These are phyloP conservation scores for Solanum hybrid DNA, from an alignment of 305 asterid genomes.

Conservation along the genomic window DNA sequence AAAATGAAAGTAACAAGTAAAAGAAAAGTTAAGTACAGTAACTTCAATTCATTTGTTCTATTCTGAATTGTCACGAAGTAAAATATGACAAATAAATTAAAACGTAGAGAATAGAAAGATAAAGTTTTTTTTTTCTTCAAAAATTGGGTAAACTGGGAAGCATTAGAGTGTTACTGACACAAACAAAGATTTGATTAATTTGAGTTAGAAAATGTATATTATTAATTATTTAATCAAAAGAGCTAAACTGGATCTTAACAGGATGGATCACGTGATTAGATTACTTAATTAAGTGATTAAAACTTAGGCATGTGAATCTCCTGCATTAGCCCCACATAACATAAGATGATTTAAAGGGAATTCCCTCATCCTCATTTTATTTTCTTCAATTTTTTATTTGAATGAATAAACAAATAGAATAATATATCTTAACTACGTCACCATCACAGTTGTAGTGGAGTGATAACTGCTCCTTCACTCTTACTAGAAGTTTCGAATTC, in stretches of 20 bases:
- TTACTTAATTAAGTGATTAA: background rate
- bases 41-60: too few species aligned
- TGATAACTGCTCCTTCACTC: background rate
- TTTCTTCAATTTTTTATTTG: background rate
- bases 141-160: background rate
- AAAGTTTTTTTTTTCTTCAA: background rate
- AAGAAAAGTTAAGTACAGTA: too few species aligned
- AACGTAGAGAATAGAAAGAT: background rate
- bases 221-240: background rate
- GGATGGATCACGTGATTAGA: slow-evolving; percentile 6
- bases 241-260: slow-evolving; percentile 1
- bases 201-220: background rate
- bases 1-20: too few species aligned
- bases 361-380: background rate
- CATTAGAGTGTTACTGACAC: background rate
- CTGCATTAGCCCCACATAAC: background rate
- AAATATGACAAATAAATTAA: background rate
- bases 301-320: background rate
- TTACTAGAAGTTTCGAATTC: fast-evolving
- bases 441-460: fast-evolving
- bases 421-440: background rate
- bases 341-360: background rate
- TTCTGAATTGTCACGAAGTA: background rate
- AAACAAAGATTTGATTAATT: background rate
- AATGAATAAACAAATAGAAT: background rate